Evolutionary conservation across 345 rosid species (phyloP), one percentile per base, ranked within the genome.

Genomic region (Linum lewisii): DNA sequence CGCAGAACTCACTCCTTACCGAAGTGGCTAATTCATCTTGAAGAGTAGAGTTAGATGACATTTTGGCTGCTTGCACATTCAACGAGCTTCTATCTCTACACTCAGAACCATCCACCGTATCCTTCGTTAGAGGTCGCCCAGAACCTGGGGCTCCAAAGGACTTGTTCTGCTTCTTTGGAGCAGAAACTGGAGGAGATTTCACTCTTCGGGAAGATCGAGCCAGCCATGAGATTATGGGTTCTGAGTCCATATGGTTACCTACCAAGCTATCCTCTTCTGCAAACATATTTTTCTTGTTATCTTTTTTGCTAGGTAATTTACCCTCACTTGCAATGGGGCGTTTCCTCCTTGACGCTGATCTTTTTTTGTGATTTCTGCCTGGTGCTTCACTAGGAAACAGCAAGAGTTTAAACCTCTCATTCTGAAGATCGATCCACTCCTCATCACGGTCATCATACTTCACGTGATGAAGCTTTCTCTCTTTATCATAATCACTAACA

Each of bases 361-460:
- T 81, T 68, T 69, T 81, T 68, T 67, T 62, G 19, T 52, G 76
- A 55, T 65, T 66, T 60, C 76, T 85, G 38, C 77, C 77, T 57
- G 89, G 91, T 70, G 79, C 84, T 76, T 92, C 99, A 66, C 84
- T 54, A 36, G 97, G 91, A 47, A 88, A 81, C 65, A 92, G 77
- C 73, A 92, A 68, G 55, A 92, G 82, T 71, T 92, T 92, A 67
- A 88, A 84, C 75, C 88, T 79, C 79, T 92, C 99, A 72, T 74
- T 82, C 58, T 77, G 81, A 61, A 92, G 82, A 68, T 79, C 67
- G 38, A 92, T 84, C 98, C 98, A 92, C 71, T 92, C 98, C 71
- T 92, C 97, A 74, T 92, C 98, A 5, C 97, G 93, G 68, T 92
- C 98, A 73, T 92, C 97, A 81, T 92, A 92, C 68, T 84, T 88